Percentiles rank a stretch among this genome's conserved stretches.
phyloP scores from a whole-genome alignment of 257 asterid species.

The Plantago ovata region DNA sequence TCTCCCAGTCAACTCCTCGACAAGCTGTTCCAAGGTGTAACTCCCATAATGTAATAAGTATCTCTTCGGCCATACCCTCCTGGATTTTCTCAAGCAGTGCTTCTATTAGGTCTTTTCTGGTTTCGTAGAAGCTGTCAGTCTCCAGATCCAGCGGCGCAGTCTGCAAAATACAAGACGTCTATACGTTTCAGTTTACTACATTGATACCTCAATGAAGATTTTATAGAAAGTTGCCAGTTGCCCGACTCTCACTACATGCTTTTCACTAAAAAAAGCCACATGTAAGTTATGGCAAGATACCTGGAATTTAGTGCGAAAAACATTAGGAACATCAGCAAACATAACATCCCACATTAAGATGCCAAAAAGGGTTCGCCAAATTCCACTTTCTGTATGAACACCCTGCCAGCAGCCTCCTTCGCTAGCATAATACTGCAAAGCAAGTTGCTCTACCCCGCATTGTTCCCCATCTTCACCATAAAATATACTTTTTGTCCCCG shows the following conservation, averaged over 20 bases:
- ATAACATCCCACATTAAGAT: constrained; percentile 85
- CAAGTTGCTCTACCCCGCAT: constrained; percentile 91
- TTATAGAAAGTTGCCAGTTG: neutral
- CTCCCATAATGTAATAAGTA: constrained; percentile 73
- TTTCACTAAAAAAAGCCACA: neutral
- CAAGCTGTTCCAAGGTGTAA: constrained; percentile 63
- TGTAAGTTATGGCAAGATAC: constrained; percentile 25
- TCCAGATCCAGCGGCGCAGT: constrained; percentile 92
- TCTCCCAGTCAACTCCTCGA: constrained; percentile 91
- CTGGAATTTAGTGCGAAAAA: constrained; percentile 81
- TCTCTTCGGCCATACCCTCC: constrained; percentile 83
- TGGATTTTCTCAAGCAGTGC: constrained; percentile 49
- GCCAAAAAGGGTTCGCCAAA: constrained; percentile 90
- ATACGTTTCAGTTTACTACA: neutral
- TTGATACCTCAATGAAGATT: neutral
- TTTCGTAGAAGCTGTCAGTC: constrained; percentile 71
- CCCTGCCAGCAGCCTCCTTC: constrained; percentile 94
- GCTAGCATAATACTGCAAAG: constrained; percentile 83
- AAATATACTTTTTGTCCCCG: constrained; percentile 73
- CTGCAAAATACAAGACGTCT: constrained; percentile 37
- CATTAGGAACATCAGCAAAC: constrained; percentile 87
- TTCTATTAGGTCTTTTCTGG: constrained; percentile 62
- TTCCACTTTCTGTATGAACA: constrained; percentile 90
- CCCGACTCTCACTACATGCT: neutral
- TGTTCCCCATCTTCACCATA: constrained; percentile 83